A percentile compares a stretch with the other conserved stretches of the same genome.
Evolutionary conservation across 2,329 filamentous ascomycete genomes (phyloP).

Genomic region (Aspergillus piperis): DNA sequence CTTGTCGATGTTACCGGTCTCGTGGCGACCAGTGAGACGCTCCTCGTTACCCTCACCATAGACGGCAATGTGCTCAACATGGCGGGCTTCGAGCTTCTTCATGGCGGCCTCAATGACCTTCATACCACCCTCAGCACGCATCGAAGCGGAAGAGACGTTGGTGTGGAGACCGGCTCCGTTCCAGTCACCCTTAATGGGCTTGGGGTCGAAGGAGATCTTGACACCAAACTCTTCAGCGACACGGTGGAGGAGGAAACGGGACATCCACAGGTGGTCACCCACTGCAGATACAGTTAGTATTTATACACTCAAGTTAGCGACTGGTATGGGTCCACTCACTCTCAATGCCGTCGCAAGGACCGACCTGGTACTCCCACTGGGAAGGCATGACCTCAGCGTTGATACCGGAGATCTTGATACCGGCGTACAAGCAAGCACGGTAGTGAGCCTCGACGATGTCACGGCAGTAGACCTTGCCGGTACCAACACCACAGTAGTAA

Average conservation of each 20-base stretch:
- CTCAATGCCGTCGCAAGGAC: constrained; percentile 82
- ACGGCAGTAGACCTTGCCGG: constrained; percentile 95
- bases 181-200: constrained; percentile 95
- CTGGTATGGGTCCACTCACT: constrained; percentile 56
- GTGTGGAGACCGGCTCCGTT: constrained; percentile 92
- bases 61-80: constrained; percentile 83
- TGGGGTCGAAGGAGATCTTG: constrained; percentile 92
- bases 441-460: constrained; percentile 96
- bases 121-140: constrained; percentile 90
- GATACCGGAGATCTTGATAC: constrained; percentile 93
- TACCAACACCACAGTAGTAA: constrained; percentile 98
- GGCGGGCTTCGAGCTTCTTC: constrained; percentile 78
- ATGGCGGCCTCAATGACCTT: constrained; percentile 86
- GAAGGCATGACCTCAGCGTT: constrained; percentile 99
- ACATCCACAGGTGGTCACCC: constrained; percentile 96
- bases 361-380: constrained; percentile 98
- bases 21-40: constrained; percentile 88
- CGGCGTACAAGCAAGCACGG: constrained; percentile 85
- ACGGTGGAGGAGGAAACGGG: constrained; percentile 83
- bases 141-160: constrained; percentile 90
- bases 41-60: constrained; percentile 96
- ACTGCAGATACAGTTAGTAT: constrained; percentile 53
- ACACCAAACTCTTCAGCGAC: constrained; percentile 96
- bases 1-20: constrained; percentile 90
- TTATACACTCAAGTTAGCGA: background rate